Percentiles rank a stretch among this genome's conserved stretches.
phyloP scores from a whole-genome alignment of 2,329 filamentous ascomycete species.

The Arthrinium puccinioides region DNA sequence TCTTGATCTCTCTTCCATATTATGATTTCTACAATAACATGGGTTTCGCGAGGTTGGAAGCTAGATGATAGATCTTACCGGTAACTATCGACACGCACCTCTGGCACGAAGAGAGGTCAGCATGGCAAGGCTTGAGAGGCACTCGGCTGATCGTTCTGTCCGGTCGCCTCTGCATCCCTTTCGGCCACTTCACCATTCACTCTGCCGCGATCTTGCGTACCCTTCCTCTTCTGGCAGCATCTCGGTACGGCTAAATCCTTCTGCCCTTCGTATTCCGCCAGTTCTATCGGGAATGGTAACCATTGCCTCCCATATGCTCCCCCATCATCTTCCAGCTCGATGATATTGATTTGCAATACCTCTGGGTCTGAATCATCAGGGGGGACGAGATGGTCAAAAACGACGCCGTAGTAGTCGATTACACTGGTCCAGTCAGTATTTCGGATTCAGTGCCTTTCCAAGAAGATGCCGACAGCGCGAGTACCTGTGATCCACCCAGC shows the following conservation, averaged over 20 bases:
- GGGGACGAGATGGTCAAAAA: constrained; percentile 32
- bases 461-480: neutral
- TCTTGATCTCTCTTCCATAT: too few species aligned
- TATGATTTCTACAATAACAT: too few species aligned
- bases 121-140: too few species aligned
- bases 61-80: too few species aligned
- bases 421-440: constrained; percentile 1
- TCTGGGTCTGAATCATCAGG: constrained; percentile 27
- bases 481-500: constrained; percentile 3
- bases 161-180: too few species aligned
- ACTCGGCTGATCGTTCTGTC: too few species aligned
- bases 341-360: constrained; percentile 33
- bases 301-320: constrained; percentile 26
- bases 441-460: neutral
- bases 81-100: too few species aligned
- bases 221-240: constrained; percentile 31
- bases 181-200: constrained; percentile 15
- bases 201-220: constrained; percentile 24
- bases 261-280: constrained; percentile 28
- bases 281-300: constrained; percentile 26
- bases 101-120: too few species aligned
- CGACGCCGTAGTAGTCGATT: constrained; percentile 32
- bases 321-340: constrained; percentile 28
- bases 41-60: too few species aligned
- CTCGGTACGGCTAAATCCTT: constrained; percentile 33